These are phyloP conservation scores for Saccharata proteae DNA, from an alignment of 2,329 filamentous ascomycete genomes.

Conservation along the genomic window DNA sequence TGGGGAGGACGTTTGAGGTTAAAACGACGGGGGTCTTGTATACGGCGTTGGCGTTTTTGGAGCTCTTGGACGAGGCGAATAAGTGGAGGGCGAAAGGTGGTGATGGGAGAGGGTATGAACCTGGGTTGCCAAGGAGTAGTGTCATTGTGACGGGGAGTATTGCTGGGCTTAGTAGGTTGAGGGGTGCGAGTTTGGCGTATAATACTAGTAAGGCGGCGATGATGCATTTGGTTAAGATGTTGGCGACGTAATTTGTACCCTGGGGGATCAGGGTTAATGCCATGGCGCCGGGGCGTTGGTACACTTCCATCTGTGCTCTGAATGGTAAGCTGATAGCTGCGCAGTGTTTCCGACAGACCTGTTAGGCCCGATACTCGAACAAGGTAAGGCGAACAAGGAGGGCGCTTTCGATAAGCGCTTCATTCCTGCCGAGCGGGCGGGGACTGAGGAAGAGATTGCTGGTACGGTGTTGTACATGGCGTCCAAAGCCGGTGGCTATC, in stretches of 20 bases:
- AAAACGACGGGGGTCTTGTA: constrained; percentile 28
- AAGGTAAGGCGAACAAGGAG: background rate
- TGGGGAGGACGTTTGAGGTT: constrained; percentile 21
- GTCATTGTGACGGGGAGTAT: constrained; percentile 37
- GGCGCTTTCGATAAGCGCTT: background rate
- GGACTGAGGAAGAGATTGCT: background rate
- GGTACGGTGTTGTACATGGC: background rate
- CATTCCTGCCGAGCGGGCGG: background rate
- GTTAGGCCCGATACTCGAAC: background rate
- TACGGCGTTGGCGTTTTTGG: constrained; percentile 28
- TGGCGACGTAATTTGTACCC: constrained; percentile 28
- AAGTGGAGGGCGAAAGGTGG: too few relatives aligned
- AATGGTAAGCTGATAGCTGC: too few relatives aligned
- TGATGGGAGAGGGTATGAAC: constrained; percentile 21
- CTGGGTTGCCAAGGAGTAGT: constrained; percentile 21
- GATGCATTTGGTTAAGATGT: too few relatives aligned
- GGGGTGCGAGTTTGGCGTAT: too few relatives aligned
- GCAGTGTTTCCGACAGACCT: constrained; percentile 7
- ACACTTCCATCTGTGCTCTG: too few relatives aligned
- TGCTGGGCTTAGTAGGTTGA: too few relatives aligned
- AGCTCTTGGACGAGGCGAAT: constrained; percentile 29
- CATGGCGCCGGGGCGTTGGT: constrained; percentile 38
- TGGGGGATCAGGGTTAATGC: constrained; percentile 38
- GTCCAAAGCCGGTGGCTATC: background rate
- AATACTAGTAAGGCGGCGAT: too few relatives aligned